phyloP scores from a whole-genome alignment of 2,329 filamentous ascomycete species.

The Hymenoscyphus scutula region DNA sequence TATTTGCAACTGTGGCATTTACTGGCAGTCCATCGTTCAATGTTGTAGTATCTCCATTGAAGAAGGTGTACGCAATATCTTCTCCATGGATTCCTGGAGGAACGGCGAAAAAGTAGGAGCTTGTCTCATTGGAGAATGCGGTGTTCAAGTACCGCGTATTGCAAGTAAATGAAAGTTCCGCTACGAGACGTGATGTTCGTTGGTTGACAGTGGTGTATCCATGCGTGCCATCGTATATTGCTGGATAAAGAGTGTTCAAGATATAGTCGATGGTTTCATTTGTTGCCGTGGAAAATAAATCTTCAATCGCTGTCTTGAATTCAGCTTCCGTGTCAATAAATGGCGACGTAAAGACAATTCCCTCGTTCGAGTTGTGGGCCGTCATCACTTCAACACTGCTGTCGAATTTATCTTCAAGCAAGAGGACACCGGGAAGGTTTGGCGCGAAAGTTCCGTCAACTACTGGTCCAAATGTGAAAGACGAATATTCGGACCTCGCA shows the following conservation, averaged over 20 bases:
- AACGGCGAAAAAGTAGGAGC: slow-evolving; percentile 52
- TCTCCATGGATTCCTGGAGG: slow-evolving; percentile 52
- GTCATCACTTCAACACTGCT: slow-evolving; percentile 29
- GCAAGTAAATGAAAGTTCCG: slow-evolving; percentile 49
- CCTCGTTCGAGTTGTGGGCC: slow-evolving; percentile 16
- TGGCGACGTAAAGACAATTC: slow-evolving; percentile 30
- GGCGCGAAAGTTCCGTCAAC: slow-evolving; percentile 50
- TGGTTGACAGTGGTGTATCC: slow-evolving; percentile 45
- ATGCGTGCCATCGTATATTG: slow-evolving; percentile 44
- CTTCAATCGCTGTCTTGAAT: slow-evolving; percentile 10
- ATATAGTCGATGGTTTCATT: slow-evolving; percentile 37
- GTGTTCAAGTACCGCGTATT: slow-evolving; percentile 50
- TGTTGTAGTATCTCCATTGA: slow-evolving; percentile 38
- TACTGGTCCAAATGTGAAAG: slow-evolving; percentile 40
- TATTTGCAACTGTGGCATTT: slow-evolving; percentile 35
- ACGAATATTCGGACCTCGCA: slow-evolving; percentile 9
- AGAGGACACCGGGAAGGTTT: slow-evolving; percentile 43
- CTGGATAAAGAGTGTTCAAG: slow-evolving; percentile 47
- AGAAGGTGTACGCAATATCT: slow-evolving; percentile 54
- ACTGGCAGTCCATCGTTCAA: slow-evolving; percentile 29
- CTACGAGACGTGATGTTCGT: slow-evolving; percentile 42
- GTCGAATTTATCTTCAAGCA: slow-evolving; percentile 44
- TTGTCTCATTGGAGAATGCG: slow-evolving; percentile 46
- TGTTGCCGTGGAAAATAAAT: slow-evolving; percentile 25
- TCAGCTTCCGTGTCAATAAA: slow-evolving; percentile 24